These are phyloP conservation scores for Musa troglodytarum DNA, from an alignment of 176 grass and related monocot species.

Conservation along the genomic window DNA sequence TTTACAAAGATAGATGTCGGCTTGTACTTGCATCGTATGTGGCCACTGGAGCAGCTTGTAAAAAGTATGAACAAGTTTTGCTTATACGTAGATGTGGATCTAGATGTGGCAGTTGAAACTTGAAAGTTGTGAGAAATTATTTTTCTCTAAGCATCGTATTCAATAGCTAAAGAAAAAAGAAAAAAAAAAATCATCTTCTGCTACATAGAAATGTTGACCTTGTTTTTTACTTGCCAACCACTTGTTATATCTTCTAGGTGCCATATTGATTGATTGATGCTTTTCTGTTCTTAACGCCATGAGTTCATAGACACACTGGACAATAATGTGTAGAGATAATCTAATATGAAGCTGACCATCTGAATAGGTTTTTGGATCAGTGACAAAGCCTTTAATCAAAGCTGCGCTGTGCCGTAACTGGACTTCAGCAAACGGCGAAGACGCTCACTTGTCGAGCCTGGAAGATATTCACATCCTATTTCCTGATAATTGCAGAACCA, in stretches of 20 bases:
- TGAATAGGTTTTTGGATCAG: constrained; percentile 13
- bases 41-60: no score
- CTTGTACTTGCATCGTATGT: no score
- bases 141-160: neutral
- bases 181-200: neutral
- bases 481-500: neutral
- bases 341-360: neutral
- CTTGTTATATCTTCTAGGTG: neutral
- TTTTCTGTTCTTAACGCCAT: neutral
- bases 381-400: constrained; percentile 11
- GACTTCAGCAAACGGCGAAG: neutral
- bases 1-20: no score
- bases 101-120: no score
- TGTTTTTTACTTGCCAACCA: neutral
- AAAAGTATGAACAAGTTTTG: no score
- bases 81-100: no score
- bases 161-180: neutral
- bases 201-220: neutral
- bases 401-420: neutral
- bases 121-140: neutral
- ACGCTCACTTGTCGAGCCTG: neutral
- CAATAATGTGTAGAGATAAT: neutral
- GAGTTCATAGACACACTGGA: neutral
- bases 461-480: constrained; percentile 10
- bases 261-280: neutral